These are phyloP conservation scores for Noccaea bulbosa DNA, from an alignment of 345 rosid species.

Conservation along the genomic window DNA sequence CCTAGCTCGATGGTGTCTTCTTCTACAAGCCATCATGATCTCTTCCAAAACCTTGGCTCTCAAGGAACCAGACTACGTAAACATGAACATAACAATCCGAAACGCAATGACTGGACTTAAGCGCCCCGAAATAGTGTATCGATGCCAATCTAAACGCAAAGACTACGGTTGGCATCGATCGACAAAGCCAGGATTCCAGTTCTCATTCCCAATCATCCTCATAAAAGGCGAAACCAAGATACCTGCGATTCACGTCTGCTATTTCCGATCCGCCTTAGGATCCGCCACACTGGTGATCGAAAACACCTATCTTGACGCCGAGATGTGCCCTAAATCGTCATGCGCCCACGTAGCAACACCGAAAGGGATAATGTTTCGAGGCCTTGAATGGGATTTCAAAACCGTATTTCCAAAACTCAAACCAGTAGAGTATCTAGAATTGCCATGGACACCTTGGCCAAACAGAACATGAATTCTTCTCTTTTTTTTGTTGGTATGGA, in stretches of 20 bases:
- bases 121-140: slow-evolving; percentile 35
- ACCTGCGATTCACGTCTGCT: slow-evolving; percentile 42
- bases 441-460: slow-evolving; percentile 47
- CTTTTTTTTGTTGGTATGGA: slow-evolving; percentile 6
- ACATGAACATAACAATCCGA: slow-evolving; percentile 44
- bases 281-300: slow-evolving; percentile 39
- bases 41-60: slow-evolving; percentile 28
- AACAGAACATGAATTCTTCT: slow-evolving; percentile 12
- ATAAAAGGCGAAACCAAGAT: slow-evolving; percentile 37
- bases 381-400: slow-evolving; percentile 41
- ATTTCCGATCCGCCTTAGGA: slow-evolving; percentile 37
- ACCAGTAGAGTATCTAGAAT: slow-evolving; percentile 41
- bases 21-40: slow-evolving; percentile 35
- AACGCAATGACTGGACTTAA: slow-evolving; percentile 38
- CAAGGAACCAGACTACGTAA: slow-evolving; percentile 35
- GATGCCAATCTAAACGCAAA: slow-evolving; percentile 43
- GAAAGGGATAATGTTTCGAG: slow-evolving; percentile 39
- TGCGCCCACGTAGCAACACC: slow-evolving; percentile 41
- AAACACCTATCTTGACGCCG: slow-evolving; percentile 38
- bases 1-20: slow-evolving; percentile 33
- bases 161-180: slow-evolving; percentile 46
- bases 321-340: slow-evolving; percentile 40
- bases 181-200: slow-evolving; percentile 27
- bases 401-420: slow-evolving; percentile 33
- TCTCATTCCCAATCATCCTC: slow-evolving; percentile 38